Conservation (phyloP, 2,329 filamentous ascomycete genomes). For the Apiospora malaysiana region DNA sequence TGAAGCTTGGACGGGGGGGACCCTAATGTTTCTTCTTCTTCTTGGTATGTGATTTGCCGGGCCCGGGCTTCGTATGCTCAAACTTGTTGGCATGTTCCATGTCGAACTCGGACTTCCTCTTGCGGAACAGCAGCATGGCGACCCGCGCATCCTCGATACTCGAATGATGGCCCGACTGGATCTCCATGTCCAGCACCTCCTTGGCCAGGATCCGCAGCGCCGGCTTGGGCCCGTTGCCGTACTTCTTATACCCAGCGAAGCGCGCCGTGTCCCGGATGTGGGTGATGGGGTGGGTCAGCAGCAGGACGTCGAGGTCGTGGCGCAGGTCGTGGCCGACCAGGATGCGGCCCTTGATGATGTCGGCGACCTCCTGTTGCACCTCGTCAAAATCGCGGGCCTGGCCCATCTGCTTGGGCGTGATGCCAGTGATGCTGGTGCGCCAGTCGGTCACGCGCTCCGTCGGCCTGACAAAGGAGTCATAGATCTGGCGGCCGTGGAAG, state of each 20-base stretch:
- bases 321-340: constrained; percentile 75
- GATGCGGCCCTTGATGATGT: constrained; percentile 67
- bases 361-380: constrained; percentile 75
- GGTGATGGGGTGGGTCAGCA: constrained; percentile 77
- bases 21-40: constrained; percentile 20
- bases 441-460: constrained; percentile 85
- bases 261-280: constrained; percentile 87
- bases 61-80: constrained; percentile 39
- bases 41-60: constrained; percentile 19
- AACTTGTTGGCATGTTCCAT: constrained; percentile 76
- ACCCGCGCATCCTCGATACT: constrained; percentile 83
- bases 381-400: constrained; percentile 73
- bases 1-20: not conserved
- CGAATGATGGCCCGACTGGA: constrained; percentile 68
- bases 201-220: constrained; percentile 64
- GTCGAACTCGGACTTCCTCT: constrained; percentile 86
- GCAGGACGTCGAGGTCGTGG: constrained; percentile 75
- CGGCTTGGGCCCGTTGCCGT: constrained; percentile 71
- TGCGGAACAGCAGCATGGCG: constrained; percentile 86
- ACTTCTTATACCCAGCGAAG: constrained; percentile 75
- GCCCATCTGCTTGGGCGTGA: constrained; percentile 75
- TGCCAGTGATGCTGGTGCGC: constrained; percentile 85
- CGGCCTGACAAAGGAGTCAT: constrained; percentile 89
- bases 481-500: constrained; percentile 89
- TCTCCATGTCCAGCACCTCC: constrained; percentile 64